Base-by-base conservation (phyloP, 805 yeast genomes). In the Sungouiella thailandica region DNA sequence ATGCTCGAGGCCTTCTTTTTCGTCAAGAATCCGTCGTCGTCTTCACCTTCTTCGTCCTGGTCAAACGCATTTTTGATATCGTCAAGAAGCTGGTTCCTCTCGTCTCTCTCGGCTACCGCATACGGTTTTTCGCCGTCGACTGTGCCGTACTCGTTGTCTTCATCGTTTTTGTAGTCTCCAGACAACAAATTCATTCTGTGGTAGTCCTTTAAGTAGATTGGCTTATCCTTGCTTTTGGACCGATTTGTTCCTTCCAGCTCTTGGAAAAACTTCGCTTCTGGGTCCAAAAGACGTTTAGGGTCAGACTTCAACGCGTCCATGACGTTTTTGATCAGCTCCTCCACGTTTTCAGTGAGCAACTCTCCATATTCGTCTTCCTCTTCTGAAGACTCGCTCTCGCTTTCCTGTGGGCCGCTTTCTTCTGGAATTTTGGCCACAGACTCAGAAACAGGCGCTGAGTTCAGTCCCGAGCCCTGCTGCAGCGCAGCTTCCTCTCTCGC, bases 331-430 rank as follows among this genome's bases (percentile, higher is more conserved):
- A 93, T 79, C 16, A 94, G 94, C 13, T 69, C 58, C 43, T 93
- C 97, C 7, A 93, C 85, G 32, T 83, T 88, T 30, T 77, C 87
- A 0, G 97, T 90, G 34, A 86, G 70, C 32, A 93, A 65, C 19
- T 88, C 95, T 33, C 96, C 98, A 46, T 58, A 80, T 40, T 89
- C 96, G 54, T 93, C 98, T 60, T 90, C 98, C 4, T 79, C 87
- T 53, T 86, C 95, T 1, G 50, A 47, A 2, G 55, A 66, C 23
- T 7, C 22, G 30, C 23, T 23, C n/a, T 12, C 31, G 45, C 7
- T 42, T 55, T 50, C 52, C 24, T 55, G 63, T 29, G 53, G 60
- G 11, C 26, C 30, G 32, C 53, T 41, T 13, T 44, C 35, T n/a
- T 49, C 53, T 41, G 36, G 47, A 44, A 41, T 50, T 32, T 37